A percentile compares a stretch with the other conserved stretches of the same genome.
phyloP scores from a whole-genome alignment of 345 rosid genomes.

The Citrus sinensis region DVS_A1.0 CM039161.1:13521501-13522000 shows the following conservation, averaged over 20 bases:
- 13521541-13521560: constrained; percentile 93
- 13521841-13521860: neutral
- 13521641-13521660: neutral
- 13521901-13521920: neutral
- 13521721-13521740: neutral
- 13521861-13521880: neutral
- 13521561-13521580: constrained; percentile 93
- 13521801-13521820: neutral
- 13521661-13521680: neutral
- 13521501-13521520: constrained; percentile 63
- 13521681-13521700: neutral
- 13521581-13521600: constrained; percentile 10
- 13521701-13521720: neutral
- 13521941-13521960: neutral
- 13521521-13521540: constrained; percentile 94
- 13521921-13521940: neutral
- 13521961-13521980: neutral
- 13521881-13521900: neutral
- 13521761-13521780: neutral
- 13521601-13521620: neutral
- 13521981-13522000: neutral
- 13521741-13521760: neutral
- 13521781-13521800: neutral
- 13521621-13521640: neutral
- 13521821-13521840: neutral